phyloP scores from a whole-genome alignment of 2,329 filamentous ascomycete species.

The Ophiocordyceps sinensis region DNA sequence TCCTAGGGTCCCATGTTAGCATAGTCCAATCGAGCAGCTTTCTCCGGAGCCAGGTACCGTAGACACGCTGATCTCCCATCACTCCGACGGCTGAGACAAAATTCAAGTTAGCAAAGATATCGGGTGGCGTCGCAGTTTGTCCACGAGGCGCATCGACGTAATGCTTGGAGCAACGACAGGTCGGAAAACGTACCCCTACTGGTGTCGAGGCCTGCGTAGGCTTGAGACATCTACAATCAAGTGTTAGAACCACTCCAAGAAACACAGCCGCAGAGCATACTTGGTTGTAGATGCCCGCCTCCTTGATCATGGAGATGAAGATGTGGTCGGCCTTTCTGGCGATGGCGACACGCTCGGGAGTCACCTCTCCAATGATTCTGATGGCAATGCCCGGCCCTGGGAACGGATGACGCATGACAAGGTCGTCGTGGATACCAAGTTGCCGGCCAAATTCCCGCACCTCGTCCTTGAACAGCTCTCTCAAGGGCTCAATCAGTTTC shows the following conservation, averaged over 20 bases:
- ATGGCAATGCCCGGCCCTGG: constrained; percentile 51
- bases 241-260: too few species aligned
- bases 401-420: constrained; percentile 13
- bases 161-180: too few species aligned
- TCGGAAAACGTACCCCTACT: constrained; percentile 3
- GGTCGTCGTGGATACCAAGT: constrained; percentile 17
- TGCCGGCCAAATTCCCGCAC: constrained; percentile 22
- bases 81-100: constrained; percentile 3
- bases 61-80: constrained; percentile 11
- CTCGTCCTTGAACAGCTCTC: constrained; percentile 28
- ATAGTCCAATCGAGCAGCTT: constrained; percentile 1
- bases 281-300: constrained; percentile 57
- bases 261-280: constrained; percentile 2
- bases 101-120: too few species aligned
- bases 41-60: constrained; percentile 10
- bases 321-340: constrained; percentile 64
- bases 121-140: too few species aligned
- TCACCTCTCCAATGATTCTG: constrained; percentile 74
- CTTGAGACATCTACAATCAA: constrained; percentile 4
- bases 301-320: constrained; percentile 62
- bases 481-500: constrained; percentile 43
- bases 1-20: constrained; percentile 15
- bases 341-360: constrained; percentile 63
- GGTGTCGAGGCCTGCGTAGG: constrained; percentile 12
- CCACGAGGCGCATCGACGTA: too few species aligned